phyloP scores from a whole-genome alignment of 352 stramenopile species.

The Phytophthora pisi region DNA sequence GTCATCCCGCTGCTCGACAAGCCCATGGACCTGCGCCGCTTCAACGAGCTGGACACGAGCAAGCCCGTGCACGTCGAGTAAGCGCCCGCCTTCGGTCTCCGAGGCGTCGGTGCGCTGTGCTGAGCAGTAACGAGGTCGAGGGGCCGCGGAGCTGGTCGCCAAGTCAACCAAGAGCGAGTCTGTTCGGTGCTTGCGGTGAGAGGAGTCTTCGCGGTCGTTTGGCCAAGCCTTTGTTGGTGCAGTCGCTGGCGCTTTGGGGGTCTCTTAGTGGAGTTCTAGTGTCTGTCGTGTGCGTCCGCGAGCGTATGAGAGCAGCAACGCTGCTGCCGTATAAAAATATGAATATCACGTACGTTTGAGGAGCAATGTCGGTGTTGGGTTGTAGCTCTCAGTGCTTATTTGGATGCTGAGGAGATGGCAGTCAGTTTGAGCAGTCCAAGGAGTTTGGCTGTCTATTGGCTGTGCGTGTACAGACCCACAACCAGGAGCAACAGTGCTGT shows the following conservation, averaged over 20 bases:
- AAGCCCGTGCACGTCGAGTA: slow-evolving; percentile 29
- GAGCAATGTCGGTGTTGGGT: neutral
- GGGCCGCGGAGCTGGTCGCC: neutral
- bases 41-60: slow-evolving; percentile 46
- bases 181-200: neutral
- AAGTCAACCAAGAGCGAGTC: neutral
- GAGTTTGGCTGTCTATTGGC: too few species aligned
- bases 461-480: too few species aligned
- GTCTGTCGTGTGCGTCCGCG: slow-evolving; percentile 1
- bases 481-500: too few species aligned
- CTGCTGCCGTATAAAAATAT: neutral
- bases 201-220: neutral
- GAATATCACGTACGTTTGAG: slow-evolving; percentile 14
- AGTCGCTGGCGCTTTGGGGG: slow-evolving; percentile 1
- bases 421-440: too few species aligned
- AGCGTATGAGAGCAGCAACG: slow-evolving; percentile 6
- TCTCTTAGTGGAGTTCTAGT: slow-evolving; percentile 11
- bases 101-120: neutral
- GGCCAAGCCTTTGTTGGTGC: neutral
- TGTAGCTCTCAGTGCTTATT: too few species aligned
- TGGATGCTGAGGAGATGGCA: too few species aligned
- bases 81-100: slow-evolving; percentile 1
- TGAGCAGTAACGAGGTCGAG: neutral
- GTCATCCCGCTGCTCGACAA: slow-evolving; percentile 26
- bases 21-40: slow-evolving; percentile 32